Evolutionary conservation across 805 yeast genomes (phyloP).

Genomic region (Cyberlindnera xishuangbannaensis): DNA sequence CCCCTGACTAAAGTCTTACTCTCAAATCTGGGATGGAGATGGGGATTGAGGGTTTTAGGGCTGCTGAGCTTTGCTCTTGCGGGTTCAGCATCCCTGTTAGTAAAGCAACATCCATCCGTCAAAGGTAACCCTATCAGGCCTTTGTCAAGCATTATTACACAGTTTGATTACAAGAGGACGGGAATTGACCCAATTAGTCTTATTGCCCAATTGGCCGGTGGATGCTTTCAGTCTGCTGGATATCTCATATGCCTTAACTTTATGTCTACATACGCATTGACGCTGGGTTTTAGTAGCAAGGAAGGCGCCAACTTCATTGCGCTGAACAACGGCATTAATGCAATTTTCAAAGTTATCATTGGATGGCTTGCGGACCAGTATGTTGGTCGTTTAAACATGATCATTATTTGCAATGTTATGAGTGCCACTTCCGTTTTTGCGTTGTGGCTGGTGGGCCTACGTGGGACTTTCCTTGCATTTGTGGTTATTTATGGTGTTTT

Average conservation of each 20-base stretch:
- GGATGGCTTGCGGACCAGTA: slow-evolving; percentile 34
- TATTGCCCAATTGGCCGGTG: slow-evolving; percentile 17
- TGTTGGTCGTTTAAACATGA: slow-evolving; percentile 36
- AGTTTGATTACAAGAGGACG: slow-evolving; percentile 7
- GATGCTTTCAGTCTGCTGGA: slow-evolving; percentile 31
- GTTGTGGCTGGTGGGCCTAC: slow-evolving; percentile 31
- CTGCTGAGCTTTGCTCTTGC: slow-evolving; percentile 20
- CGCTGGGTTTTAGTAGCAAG: slow-evolving; percentile 26
- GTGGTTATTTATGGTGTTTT: slow-evolving; percentile 31
- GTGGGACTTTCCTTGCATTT: slow-evolving; percentile 26
- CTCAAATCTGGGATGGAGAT: slow-evolving; percentile 29
- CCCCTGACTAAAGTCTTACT: slow-evolving; percentile 25
- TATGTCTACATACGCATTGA: slow-evolving; percentile 31
- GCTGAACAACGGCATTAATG: slow-evolving; percentile 31
- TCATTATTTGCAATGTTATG: slow-evolving; percentile 32
- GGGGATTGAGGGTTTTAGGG: slow-evolving; percentile 30
- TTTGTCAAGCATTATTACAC: slow-evolving; percentile 3
- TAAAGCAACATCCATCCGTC: slow-evolving; percentile 10
- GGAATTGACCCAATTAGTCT: slow-evolving; percentile 5
- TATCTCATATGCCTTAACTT: slow-evolving; percentile 30
- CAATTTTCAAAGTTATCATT: slow-evolving; percentile 27
- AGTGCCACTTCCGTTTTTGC: slow-evolving; percentile 29
- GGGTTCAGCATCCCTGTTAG: slow-evolving; percentile 2
- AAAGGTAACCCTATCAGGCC: slow-evolving; percentile 1
- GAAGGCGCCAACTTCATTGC: slow-evolving; percentile 33